Percentiles rank a stretch among this genome's conserved stretches.
phyloP scores from a whole-genome alignment of 441 rosid genomes.

The Omphalea diandra region DNA sequence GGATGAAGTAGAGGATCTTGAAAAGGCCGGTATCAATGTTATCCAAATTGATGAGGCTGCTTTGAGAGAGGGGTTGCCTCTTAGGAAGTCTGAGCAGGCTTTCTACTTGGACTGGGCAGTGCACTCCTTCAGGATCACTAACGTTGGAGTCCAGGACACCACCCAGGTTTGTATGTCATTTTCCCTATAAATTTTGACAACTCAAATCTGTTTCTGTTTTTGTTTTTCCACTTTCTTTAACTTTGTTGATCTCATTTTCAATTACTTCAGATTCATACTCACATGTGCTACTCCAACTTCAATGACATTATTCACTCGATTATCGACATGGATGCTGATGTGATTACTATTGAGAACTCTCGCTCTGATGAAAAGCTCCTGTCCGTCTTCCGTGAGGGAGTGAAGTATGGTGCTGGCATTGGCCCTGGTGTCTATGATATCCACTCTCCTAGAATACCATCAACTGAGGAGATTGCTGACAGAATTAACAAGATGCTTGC shows the following conservation, averaged over 20 bases:
- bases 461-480: slow-evolving; percentile 89
- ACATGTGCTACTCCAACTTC: slow-evolving; percentile 99
- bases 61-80: slow-evolving; percentile 87
- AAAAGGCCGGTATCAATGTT: slow-evolving; percentile 83
- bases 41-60: slow-evolving; percentile 98
- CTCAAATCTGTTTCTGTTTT: neutral
- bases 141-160: slow-evolving; percentile 80
- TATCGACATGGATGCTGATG: slow-evolving; percentile 97
- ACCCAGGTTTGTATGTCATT: slow-evolving; percentile 60
- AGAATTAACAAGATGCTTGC: slow-evolving; percentile 97
- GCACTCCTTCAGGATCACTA: slow-evolving; percentile 97
- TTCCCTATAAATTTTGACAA: too few species aligned
- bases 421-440: slow-evolving; percentile 98
- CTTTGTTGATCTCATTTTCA: neutral
- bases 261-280: slow-evolving; percentile 74
- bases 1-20: slow-evolving; percentile 97
- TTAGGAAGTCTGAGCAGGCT: slow-evolving; percentile 91
- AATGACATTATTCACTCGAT: slow-evolving; percentile 95
- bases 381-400: slow-evolving; percentile 98
- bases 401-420: slow-evolving; percentile 94
- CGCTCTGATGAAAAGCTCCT: slow-evolving; percentile 96
- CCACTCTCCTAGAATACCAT: slow-evolving; percentile 95
- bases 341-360: slow-evolving; percentile 96
- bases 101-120: slow-evolving; percentile 99
- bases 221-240: neutral